Evolutionary conservation across 1,284 basidiomycete species (phyloP).

Genomic region (Butyriboletus appendiculatus): DNA sequence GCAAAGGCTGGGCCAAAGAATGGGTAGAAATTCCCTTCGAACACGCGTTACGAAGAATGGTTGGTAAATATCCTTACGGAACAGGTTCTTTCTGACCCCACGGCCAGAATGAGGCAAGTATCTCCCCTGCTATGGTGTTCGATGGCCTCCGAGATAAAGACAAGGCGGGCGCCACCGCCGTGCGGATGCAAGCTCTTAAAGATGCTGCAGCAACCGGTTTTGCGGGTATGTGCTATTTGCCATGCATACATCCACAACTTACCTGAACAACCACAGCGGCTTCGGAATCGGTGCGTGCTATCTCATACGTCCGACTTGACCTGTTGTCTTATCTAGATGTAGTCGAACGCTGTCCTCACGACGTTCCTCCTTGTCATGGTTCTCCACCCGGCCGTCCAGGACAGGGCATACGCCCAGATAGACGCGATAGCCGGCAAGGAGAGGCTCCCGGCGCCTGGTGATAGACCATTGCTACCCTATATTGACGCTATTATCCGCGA

Average conservation of each 20-base stretch:
- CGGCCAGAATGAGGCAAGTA: constrained; percentile 10
- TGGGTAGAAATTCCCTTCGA: constrained; percentile 18
- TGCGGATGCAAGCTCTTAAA: constrained; percentile 7
- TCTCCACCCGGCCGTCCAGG: constrained; percentile 32
- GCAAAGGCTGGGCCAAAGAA: constrained; percentile 3
- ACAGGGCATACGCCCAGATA: constrained; percentile 34
- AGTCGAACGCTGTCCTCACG: constrained; percentile 8
- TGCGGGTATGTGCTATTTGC: neutral
- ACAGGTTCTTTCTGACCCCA: neutral
- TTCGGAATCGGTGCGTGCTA: constrained; percentile 11
- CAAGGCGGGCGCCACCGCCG: neutral
- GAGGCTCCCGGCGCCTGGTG: constrained; percentile 32
- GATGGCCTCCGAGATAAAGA: constrained; percentile 12
- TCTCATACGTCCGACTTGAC: neutral
- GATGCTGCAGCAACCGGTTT: constrained; percentile 17
- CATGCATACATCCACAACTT: neutral
- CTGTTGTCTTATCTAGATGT: neutral
- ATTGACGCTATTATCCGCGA: constrained; percentile 35
- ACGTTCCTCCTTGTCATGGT: constrained; percentile 39
- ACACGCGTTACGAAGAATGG: constrained; percentile 8
- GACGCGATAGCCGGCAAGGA: constrained; percentile 29
- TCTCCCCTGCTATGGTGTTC: constrained; percentile 16
- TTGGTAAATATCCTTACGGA: neutral
- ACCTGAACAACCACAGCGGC: constrained; percentile 3
- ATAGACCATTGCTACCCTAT: constrained; percentile 33